Evolutionary conservation across 495 filamentous ascomycete species (phyloP).

Genomic region (Sporormia fimetaria): DNA sequence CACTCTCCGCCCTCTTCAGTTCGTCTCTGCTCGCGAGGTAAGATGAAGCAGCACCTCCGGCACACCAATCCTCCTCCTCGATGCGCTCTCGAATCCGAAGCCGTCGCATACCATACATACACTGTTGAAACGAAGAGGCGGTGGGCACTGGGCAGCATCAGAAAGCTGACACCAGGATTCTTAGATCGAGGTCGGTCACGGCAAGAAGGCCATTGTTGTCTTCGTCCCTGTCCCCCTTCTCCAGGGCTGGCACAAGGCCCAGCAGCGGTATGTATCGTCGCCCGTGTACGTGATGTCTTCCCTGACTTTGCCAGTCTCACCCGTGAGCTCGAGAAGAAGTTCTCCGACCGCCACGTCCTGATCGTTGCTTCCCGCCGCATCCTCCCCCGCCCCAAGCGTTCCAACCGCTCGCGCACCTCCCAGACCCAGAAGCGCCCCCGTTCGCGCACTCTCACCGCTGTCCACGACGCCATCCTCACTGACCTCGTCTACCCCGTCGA

Average conservation of each 20-base stretch:
- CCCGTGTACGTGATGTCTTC: not conserved
- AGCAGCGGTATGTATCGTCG: constrained; percentile 74
- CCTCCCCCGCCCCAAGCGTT: constrained; percentile 93
- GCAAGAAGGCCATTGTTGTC: constrained; percentile 99
- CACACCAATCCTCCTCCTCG: constrained; percentile 10
- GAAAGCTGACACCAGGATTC: constrained; percentile 62
- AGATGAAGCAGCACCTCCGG: constrained; percentile 38
- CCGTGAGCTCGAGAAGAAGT: constrained; percentile 99
- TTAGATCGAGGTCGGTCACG: constrained; percentile 96
- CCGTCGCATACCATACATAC: constrained; percentile 13
- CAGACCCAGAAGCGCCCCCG: constrained; percentile 97
- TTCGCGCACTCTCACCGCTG: constrained; percentile 90
- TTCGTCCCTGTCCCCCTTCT: constrained; percentile 99
- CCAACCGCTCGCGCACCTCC: constrained; percentile 80
- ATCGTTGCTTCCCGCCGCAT: constrained; percentile 98
- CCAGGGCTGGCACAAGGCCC: constrained; percentile 89
- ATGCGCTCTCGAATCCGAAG: constrained; percentile 7
- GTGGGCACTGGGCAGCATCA: constrained; percentile 41
- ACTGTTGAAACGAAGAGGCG: constrained; percentile 45
- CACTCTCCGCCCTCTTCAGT: constrained; percentile 88
- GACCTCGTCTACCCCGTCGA: constrained; percentile 99
- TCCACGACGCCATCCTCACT: constrained; percentile 89
- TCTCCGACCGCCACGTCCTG: constrained; percentile 99
- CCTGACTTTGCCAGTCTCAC: constrained; percentile 55
- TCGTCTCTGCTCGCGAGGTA: constrained; percentile 96